Conservation (phyloP, 352 stramenopile species). For the Peronospora farinosa region DNA sequence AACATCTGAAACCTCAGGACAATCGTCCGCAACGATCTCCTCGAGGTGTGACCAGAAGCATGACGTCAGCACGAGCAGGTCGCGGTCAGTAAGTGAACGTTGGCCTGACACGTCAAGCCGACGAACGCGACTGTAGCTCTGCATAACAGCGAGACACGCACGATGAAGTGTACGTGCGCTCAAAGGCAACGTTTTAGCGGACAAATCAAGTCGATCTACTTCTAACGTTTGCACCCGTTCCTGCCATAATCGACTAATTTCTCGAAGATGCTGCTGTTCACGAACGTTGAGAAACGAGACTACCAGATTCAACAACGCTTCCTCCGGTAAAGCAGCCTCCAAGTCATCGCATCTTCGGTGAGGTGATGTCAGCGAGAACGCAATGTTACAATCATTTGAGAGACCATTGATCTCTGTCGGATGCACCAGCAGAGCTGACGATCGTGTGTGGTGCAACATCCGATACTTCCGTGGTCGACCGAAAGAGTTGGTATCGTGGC, state of each 20-base stretch:
- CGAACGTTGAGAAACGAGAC: conserved; percentile 68
- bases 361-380: conserved; percentile 10
- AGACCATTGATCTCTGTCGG: not conserved
- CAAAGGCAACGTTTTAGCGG: conserved; percentile 40
- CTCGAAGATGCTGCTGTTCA: conserved; percentile 62
- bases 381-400: conserved; percentile 4
- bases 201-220: conserved; percentile 65
- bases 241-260: conserved; percentile 55
- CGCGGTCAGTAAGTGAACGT: conserved; percentile 53
- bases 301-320: conserved; percentile 52
- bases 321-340: conserved; percentile 44
- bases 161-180: conserved; percentile 42
- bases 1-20: conserved; percentile 74
- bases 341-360: conserved; percentile 18
- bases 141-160: conserved; percentile 51
- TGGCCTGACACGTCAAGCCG: conserved; percentile 67
- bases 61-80: conserved; percentile 74
- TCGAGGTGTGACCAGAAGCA: conserved; percentile 76
- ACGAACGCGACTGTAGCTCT: conserved; percentile 62
- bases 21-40: conserved; percentile 59
- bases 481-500: conserved; percentile 16
- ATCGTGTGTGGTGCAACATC: conserved; percentile 10
- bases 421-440: conserved; percentile 11
- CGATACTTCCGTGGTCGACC: conserved; percentile 23
- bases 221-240: conserved; percentile 58